phyloP scores from a whole-genome alignment of 495 filamentous ascomycete genomes.

The Neurospora sp. region DNA sequence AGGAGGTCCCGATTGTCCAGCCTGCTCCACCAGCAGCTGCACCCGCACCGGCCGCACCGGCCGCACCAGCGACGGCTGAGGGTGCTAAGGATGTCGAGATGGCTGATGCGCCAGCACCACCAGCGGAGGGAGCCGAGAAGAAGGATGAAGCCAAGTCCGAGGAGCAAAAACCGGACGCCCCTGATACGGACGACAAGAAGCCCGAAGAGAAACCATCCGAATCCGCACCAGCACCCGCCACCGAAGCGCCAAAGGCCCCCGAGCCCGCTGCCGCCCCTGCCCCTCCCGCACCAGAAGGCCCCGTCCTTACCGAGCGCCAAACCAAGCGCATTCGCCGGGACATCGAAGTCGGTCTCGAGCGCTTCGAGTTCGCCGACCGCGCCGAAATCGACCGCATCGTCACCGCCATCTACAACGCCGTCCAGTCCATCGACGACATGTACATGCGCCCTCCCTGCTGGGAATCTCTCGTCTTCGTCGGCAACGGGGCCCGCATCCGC shows the following conservation, averaged over 20 bases:
- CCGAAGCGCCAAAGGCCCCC: slow-evolving; percentile 4
- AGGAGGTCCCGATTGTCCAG: slow-evolving; percentile 36
- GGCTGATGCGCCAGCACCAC: slow-evolving; percentile 5
- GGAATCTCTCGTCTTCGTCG: slow-evolving; percentile 81
- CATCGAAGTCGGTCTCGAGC: slow-evolving; percentile 77
- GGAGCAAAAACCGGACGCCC: background rate
- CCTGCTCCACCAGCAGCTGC: slow-evolving; percentile 29
- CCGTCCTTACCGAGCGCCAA: slow-evolving; percentile 21
- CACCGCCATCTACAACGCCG: slow-evolving; percentile 68
- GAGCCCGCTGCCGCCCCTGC: background rate
- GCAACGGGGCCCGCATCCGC: slow-evolving; percentile 74
- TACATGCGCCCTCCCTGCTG: slow-evolving; percentile 75
- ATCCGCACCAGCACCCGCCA: background rate
- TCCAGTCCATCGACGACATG: slow-evolving; percentile 67
- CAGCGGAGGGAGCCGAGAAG: background rate
- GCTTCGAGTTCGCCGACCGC: slow-evolving; percentile 70
- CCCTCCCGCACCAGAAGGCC: slow-evolving; percentile 4
- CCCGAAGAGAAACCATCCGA: background rate
- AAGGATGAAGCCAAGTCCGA: background rate
- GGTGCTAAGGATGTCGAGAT: slow-evolving; percentile 19
- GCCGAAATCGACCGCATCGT: slow-evolving; percentile 70
- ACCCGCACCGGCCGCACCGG: background rate
- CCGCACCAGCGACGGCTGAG: slow-evolving; percentile 1
- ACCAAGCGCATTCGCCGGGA: slow-evolving; percentile 50
- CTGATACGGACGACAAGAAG: background rate